Conservation (phyloP, 176 grass and related monocot species). For the Dactylis glomerata region DNA sequence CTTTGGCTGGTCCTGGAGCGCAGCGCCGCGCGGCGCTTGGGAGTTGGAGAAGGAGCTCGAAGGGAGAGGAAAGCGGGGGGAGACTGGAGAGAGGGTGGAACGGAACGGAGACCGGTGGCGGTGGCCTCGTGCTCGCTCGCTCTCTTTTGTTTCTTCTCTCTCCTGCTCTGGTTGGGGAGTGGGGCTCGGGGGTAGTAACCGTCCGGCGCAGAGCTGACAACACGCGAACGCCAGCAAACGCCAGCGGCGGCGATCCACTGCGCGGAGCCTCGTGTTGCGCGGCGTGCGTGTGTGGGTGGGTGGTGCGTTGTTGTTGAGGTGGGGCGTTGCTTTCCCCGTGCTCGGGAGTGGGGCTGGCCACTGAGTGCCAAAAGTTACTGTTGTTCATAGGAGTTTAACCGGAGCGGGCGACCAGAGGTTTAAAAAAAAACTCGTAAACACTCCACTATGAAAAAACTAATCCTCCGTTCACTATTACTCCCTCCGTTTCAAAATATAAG, state of each 20-base stretch:
- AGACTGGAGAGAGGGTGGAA: background rate
- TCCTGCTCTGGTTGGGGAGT: background rate
- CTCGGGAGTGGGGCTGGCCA: background rate
- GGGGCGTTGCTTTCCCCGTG: constrained; percentile 10
- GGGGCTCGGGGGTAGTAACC: background rate
- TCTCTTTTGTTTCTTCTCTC: background rate
- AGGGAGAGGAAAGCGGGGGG: background rate
- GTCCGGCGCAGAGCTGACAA: constrained; percentile 18
- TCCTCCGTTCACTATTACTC: too few species aligned
- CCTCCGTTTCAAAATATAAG: too few species aligned
- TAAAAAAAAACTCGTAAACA: too few species aligned
- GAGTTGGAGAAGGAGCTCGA: background rate
- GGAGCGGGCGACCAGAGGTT: too few species aligned
- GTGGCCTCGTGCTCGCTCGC: background rate
- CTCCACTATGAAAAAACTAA: too few species aligned
- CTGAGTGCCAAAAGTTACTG: background rate
- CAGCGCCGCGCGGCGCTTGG: background rate
- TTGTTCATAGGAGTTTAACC: background rate
- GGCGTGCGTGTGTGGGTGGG: background rate
- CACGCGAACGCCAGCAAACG: constrained; percentile 11
- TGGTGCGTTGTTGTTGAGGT: background rate
- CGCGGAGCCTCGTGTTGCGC: background rate
- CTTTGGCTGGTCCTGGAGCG: constrained; percentile 13
- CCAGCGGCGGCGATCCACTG: constrained; percentile 2
- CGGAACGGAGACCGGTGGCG: background rate